A percentile compares a stretch with the other conserved stretches of the same genome.
These are phyloP conservation scores for Colletotrichum endophyticum DNA, from an alignment of 2,329 filamentous ascomycete genomes.

Conservation along the genomic window DNA sequence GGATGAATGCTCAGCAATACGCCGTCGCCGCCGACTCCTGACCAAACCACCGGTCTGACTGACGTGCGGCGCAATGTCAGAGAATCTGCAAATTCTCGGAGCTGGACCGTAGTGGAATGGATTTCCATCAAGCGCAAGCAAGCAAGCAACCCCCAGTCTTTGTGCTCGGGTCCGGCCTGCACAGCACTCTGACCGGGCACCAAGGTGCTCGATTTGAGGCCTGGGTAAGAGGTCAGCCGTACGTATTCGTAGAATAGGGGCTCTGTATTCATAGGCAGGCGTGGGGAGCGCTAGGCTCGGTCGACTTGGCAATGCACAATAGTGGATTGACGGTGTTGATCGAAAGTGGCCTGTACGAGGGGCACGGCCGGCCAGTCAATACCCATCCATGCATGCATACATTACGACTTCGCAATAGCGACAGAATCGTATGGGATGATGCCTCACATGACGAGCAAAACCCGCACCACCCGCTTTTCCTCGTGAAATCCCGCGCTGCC, in stretches of 20 bases:
- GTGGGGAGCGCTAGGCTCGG: background rate
- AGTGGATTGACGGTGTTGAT: constrained; percentile 4
- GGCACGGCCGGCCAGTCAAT: background rate
- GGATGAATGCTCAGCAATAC: background rate
- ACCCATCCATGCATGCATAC: constrained; percentile 4
- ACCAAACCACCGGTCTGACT: background rate
- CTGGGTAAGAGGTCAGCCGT: background rate
- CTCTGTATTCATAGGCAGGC: background rate
- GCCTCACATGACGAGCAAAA: constrained; percentile 21
- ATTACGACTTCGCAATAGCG: constrained; percentile 7
- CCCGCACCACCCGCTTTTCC: constrained; percentile 17
- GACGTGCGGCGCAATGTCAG: background rate
- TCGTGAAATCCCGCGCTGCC: constrained; percentile 1
- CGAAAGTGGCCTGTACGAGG: constrained; percentile 6
- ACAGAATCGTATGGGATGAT: constrained; percentile 11
- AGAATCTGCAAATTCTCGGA: background rate
- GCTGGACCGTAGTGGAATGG: background rate
- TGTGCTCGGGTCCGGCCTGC: background rate
- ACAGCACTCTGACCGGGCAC: background rate
- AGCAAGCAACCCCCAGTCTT: background rate
- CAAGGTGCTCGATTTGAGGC: background rate
- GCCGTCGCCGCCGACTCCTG: background rate
- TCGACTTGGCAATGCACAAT: constrained; percentile 11
- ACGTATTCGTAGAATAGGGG: background rate
- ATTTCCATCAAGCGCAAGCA: background rate